Evolutionary conservation across 73 alveolate species (phyloP).

Genomic region (Paramecium caudatum): DNA sequence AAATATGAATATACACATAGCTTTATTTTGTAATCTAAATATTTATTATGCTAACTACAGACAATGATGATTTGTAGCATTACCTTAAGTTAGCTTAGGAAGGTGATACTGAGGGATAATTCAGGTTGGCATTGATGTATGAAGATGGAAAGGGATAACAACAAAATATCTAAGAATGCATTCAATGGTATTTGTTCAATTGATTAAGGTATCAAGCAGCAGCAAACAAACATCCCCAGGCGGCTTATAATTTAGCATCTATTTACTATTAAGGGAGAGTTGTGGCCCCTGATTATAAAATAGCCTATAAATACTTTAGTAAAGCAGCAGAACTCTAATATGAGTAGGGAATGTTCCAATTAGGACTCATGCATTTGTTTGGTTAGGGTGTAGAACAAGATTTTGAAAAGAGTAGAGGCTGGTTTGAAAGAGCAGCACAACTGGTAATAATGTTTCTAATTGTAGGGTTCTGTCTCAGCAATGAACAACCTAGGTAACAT

Average conservation of each 20-base stretch:
- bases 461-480: conserved; percentile 62
- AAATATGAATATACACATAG: conserved; percentile 56
- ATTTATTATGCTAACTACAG: too few species aligned
- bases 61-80: conserved; percentile 35
- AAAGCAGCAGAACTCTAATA: conserved; percentile 36
- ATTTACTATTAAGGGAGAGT: conserved; percentile 67
- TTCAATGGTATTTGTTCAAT: conserved; percentile 23
- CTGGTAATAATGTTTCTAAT: neutral
- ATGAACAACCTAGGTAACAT: conserved; percentile 64
- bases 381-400: conserved; percentile 64
- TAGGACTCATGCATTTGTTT: conserved; percentile 57
- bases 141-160: conserved; percentile 50
- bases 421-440: conserved; percentile 64
- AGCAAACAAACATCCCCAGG: conserved; percentile 48
- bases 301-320: conserved; percentile 57
- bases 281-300: conserved; percentile 67
- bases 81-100: conserved; percentile 23
- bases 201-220: conserved; percentile 24
- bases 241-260: conserved; percentile 55
- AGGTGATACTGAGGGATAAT: conserved; percentile 45
- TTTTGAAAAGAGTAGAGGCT: conserved; percentile 28
- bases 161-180: conserved; percentile 52
- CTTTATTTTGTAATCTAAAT: too few species aligned
- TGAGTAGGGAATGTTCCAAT: conserved; percentile 67
- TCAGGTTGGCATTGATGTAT: conserved; percentile 48